Conservation (phyloP, 1,139 yeast genomes). For the Spathaspora sp. region DNA sequence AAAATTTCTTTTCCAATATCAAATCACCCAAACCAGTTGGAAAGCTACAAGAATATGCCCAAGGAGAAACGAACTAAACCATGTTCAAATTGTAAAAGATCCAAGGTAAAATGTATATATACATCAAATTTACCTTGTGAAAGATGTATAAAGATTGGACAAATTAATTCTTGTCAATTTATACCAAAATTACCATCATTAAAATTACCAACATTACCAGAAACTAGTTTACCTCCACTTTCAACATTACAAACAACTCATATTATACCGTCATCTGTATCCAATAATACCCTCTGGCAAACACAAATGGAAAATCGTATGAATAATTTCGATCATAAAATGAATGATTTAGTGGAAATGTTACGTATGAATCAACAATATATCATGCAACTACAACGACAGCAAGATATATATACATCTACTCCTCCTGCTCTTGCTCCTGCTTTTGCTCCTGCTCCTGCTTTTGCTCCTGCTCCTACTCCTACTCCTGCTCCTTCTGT, state of each 20-base stretch:
- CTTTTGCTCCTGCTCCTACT: slow-evolving; percentile 3
- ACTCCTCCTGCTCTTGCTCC: too few species aligned
- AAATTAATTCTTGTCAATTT: slow-evolving; percentile 51
- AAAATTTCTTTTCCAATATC: too few species aligned
- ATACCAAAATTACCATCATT: slow-evolving; percentile 53
- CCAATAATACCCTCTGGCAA: slow-evolving; percentile 39
- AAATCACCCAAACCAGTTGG: too few species aligned
- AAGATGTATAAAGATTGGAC: slow-evolving; percentile 52
- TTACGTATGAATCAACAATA: slow-evolving; percentile 33
- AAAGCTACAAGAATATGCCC: slow-evolving; percentile 34
- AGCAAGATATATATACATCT: too few species aligned
- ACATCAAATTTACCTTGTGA: slow-evolving; percentile 52
- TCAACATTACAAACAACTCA: too few species aligned
- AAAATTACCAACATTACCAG: slow-evolving; percentile 26
- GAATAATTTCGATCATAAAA: slow-evolving; percentile 44
- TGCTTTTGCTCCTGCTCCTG: slow-evolving; percentile 2
- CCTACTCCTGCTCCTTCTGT: slow-evolving; percentile 4
- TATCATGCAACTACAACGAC: slow-evolving; percentile 15
- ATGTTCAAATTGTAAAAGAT: slow-evolving; percentile 60
- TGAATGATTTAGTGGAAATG: slow-evolving; percentile 43
- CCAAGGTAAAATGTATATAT: slow-evolving; percentile 64
- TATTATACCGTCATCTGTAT: background rate
- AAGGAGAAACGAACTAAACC: slow-evolving; percentile 56
- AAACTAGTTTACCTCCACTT: slow-evolving; percentile 1
- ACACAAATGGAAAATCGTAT: slow-evolving; percentile 45